Percentiles rank a stretch among this genome's conserved stretches.
Evolutionary conservation across 257 asterid species (phyloP).

Genomic region (Solanum pennellii): DNA sequence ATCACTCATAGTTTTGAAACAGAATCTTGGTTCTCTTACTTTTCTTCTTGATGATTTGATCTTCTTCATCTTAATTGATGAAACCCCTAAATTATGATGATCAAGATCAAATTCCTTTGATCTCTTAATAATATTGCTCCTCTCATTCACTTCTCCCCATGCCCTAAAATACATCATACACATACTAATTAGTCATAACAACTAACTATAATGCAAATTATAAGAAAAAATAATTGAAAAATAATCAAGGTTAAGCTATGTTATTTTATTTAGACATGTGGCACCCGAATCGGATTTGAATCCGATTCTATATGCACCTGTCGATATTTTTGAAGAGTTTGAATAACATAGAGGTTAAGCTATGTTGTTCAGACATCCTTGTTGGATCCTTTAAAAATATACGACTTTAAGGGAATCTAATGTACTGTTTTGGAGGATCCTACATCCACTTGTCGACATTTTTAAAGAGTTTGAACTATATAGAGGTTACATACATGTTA

Average conservation of each 20-base stretch:
- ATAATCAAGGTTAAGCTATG: neutral
- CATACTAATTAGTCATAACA: neutral
- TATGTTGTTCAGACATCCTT: neutral
- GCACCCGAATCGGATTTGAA: neutral
- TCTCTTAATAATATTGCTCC: conserved; percentile 32
- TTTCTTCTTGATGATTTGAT: conserved; percentile 49
- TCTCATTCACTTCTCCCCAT: conserved; percentile 55
- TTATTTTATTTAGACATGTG: neutral
- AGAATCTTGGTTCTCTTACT: conserved; percentile 91
- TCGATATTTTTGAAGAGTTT: neutral
- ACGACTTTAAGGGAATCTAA: neutral
- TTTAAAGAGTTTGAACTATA: neutral
- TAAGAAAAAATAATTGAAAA: neutral
- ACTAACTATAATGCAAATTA: neutral
- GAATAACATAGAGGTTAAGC: neutral
- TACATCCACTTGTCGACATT: neutral
- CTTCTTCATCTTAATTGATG: conserved; percentile 75
- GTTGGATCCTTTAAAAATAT: neutral
- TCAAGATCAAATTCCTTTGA: conserved; percentile 20
- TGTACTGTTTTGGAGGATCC: neutral
- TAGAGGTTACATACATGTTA: neutral
- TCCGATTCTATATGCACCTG: neutral
- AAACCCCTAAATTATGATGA: conserved; percentile 34
- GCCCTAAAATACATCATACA: conserved; percentile 23
- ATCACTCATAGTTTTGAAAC: conserved; percentile 94